Base-by-base conservation (phyloP, 129 eudicot genomes). In the Escallonia rubra region DNA sequence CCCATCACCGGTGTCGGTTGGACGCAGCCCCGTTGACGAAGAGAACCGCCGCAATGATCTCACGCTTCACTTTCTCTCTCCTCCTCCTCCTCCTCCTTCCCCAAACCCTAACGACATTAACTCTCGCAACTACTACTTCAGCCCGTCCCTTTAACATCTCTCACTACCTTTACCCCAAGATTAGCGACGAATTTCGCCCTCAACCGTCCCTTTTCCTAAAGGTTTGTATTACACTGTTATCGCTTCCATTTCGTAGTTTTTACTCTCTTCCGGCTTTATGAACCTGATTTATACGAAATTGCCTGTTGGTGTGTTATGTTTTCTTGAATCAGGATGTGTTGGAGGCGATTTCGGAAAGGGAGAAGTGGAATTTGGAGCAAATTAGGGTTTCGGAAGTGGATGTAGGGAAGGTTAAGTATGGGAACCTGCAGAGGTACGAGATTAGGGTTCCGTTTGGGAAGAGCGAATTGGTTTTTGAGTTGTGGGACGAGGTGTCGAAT, bases 141-240 rank as follows among this genome's bases (percentile, higher is more conserved):
- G 65, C 65, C 63, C 66, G 70, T 13, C 72, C 82, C 8, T 85
- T 89, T 60, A 89, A 89, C 66, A 73, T 89, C 63, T 89, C 96
- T 4, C 90, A 83, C 74, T 86, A 75, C 77, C 74, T 89, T 66
- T 80, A 67, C 76, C 96, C 96, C 38, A 82, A 63, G 70, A 50
- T 78, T 68, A 61, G 78, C 80, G 66, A 80, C 67, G 81, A 73
- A 47, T 55, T 70, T 65, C 83, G 78, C 48, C 83, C 85, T n/a
- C 70, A 83, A 63, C 83, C 90, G 14, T 85, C 88, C 11, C 50
- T 76, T 1, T 81, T 85, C 76, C 56, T 85, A 23, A 70, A 78
- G 91, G 91, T 85, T 2, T 5, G 56, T 44, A 16, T 13, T 2
- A 2, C 41, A 38, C 42, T 34, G 15, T 5, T 2, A 4, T 42